phyloP scores from a whole-genome alignment of 2,329 filamentous ascomycete species.

The Fusarium hainanense region DNA sequence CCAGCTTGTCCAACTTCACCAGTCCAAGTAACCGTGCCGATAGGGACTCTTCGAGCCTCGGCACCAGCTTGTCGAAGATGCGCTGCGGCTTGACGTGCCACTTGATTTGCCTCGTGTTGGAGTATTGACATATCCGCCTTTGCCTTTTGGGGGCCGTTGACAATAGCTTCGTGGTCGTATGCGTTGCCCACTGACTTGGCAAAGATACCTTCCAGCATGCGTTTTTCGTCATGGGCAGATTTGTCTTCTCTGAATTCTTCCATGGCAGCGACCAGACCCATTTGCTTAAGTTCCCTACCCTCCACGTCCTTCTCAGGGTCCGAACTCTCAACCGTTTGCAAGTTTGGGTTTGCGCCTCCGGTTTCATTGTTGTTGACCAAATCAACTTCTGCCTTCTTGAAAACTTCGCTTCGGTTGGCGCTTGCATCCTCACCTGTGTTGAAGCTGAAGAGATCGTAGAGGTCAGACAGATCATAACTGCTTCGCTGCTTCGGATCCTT shows the following conservation, averaged over 20 bases:
- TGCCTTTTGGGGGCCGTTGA: constrained; percentile 78
- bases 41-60: constrained; percentile 76
- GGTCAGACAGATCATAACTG: constrained; percentile 87
- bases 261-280: constrained; percentile 71
- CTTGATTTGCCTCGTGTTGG: constrained; percentile 81
- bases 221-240: constrained; percentile 70
- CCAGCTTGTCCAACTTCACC: constrained; percentile 84
- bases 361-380: constrained; percentile 32
- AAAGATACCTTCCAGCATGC: constrained; percentile 90
- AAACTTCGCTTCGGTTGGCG: constrained; percentile 87
- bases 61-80: constrained; percentile 80
- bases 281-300: constrained; percentile 59
- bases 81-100: constrained; percentile 81
- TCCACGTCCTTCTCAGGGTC: constrained; percentile 30
- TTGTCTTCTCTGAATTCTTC: constrained; percentile 70
- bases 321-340: constrained; percentile 19
- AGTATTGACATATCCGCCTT: constrained; percentile 82
- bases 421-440: constrained; percentile 62
- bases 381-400: constrained; percentile 83
- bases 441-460: constrained; percentile 89
- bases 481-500: constrained; percentile 94
- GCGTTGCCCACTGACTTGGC: constrained; percentile 89
- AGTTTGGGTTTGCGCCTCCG: neutral
- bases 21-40: constrained; percentile 94
- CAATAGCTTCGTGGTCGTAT: constrained; percentile 91